A percentile compares a stretch with the other conserved stretches of the same genome.
Evolutionary conservation across 306 rosid species (phyloP).

Genomic region (Pterocarpus macrocarpus): DNA sequence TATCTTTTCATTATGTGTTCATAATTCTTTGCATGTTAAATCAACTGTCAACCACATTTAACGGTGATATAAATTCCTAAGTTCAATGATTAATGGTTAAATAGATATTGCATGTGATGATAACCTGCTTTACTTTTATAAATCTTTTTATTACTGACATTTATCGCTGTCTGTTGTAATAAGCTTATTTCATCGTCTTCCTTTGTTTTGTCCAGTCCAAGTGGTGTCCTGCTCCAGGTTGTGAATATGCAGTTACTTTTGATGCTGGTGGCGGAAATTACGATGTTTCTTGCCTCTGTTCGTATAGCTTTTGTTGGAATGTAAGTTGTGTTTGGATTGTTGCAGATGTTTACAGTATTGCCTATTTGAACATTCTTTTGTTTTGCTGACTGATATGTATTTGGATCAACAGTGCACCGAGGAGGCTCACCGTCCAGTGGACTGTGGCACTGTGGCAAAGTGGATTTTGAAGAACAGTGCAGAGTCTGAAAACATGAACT

Average conservation of each 20-base stretch:
- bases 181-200: constrained; percentile 13
- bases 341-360: constrained; percentile 25
- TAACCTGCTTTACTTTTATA: constrained; percentile 21
- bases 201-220: constrained; percentile 67
- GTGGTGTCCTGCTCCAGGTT: constrained; percentile 99
- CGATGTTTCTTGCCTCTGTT: constrained; percentile 93
- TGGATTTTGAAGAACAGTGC: constrained; percentile 98
- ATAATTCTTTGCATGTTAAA: constrained; percentile 30
- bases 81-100: constrained; percentile 19
- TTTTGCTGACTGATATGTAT: constrained; percentile 32
- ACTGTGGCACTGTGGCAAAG: constrained; percentile 91
- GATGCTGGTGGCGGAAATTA: constrained; percentile 87
- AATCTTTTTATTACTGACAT: constrained; percentile 16
- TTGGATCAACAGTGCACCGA: constrained; percentile 75
- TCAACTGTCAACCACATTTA: constrained; percentile 12
- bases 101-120: constrained; percentile 6
- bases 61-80: constrained; percentile 14
- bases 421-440: constrained; percentile 99
- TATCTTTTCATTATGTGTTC: constrained; percentile 26
- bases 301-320: constrained; percentile 94
- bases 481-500: constrained; percentile 97
- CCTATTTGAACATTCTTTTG: constrained; percentile 30
- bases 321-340: constrained; percentile 49
- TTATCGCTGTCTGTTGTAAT: constrained; percentile 28
- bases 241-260: constrained; percentile 89